These are phyloP conservation scores for Ruellia speciosa DNA, from an alignment of 305 asterid genomes.

Conservation along the genomic window DNA sequence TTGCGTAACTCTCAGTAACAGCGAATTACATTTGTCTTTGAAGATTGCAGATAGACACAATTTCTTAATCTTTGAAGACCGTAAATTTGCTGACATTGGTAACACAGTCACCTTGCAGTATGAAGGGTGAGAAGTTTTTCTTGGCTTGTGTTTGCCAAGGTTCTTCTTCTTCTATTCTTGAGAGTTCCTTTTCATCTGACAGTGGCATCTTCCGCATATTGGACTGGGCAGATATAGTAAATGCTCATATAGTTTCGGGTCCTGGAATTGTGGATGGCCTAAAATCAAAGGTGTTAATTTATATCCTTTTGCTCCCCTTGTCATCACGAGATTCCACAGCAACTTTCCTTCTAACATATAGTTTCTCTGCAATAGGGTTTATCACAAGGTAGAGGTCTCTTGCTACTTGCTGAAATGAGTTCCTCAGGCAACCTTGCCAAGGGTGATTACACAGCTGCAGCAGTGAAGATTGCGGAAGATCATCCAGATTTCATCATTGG, in stretches of 20 bases:
- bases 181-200: constrained; percentile 26
- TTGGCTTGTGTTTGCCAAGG: constrained; percentile 12
- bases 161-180: constrained; percentile 18
- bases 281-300: constrained; percentile 65
- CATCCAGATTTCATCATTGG: constrained; percentile 94
- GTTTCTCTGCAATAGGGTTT: constrained; percentile 45
- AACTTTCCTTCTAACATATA: background rate
- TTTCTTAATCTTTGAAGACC: constrained; percentile 88
- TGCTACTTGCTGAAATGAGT: constrained; percentile 97
- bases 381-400: constrained; percentile 72
- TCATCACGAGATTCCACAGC: constrained; percentile 1
- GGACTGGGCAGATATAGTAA: constrained; percentile 95
- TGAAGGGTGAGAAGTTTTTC: constrained; percentile 57
- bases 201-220: constrained; percentile 78
- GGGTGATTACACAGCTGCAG: constrained; percentile 91
- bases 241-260: constrained; percentile 93
- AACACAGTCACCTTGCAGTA: constrained; percentile 97
- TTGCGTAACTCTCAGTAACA: background rate
- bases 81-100: constrained; percentile 97
- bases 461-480: constrained; percentile 89
- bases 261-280: constrained; percentile 96
- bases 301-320: no score
- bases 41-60: constrained; percentile 93
- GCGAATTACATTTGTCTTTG: constrained; percentile 27
- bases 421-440: constrained; percentile 88